Conservation (phyloP, 1,284 basidiomycete genomes). For the Bjerkandera adusta region DNA sequence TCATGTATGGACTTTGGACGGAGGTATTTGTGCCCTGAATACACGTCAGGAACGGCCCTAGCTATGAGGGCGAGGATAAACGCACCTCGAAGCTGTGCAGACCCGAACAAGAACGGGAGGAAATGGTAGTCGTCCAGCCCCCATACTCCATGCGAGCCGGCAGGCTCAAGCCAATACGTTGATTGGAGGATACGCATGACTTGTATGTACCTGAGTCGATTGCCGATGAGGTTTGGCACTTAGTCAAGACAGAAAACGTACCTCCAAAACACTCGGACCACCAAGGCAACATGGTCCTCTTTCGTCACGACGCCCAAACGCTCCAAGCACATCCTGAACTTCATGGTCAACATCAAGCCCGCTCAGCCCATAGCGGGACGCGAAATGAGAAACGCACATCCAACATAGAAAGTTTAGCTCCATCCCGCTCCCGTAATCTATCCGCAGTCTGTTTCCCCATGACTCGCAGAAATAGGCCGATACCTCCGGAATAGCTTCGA, state of each 20-base stretch:
- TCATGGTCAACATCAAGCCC: conserved; percentile 4
- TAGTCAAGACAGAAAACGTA: conserved; percentile 24
- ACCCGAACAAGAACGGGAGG: conserved; percentile 90
- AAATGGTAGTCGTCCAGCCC: conserved; percentile 99
- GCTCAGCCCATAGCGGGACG: background rate
- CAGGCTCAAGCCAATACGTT: conserved; percentile 97
- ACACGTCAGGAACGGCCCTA: background rate
- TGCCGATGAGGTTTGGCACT: background rate
- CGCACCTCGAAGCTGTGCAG: conserved; percentile 76
- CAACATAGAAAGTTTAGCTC: conserved; percentile 98
- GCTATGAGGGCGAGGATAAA: background rate
- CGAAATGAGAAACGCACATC: conserved; percentile 60
- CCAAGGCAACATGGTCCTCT: conserved; percentile 76
- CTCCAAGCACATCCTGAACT: conserved; percentile 74
- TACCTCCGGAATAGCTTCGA: conserved; percentile 63
- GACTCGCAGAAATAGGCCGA: conserved; percentile 82
- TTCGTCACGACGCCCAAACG: conserved; percentile 67
- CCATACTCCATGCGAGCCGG: conserved; percentile 98
- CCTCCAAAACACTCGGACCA: conserved; percentile 91
- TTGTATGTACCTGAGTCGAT: conserved; percentile 67
- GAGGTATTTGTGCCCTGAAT: conserved; percentile 82
- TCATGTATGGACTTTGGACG: conserved; percentile 93
- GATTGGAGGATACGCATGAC: conserved; percentile 92
- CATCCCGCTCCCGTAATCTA: conserved; percentile 99
- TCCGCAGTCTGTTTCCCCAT: conserved; percentile 91